Conservation (phyloP, 2,329 filamentous ascomycete species). For the Nothophaeocryptopus gaeumannii region DNA sequence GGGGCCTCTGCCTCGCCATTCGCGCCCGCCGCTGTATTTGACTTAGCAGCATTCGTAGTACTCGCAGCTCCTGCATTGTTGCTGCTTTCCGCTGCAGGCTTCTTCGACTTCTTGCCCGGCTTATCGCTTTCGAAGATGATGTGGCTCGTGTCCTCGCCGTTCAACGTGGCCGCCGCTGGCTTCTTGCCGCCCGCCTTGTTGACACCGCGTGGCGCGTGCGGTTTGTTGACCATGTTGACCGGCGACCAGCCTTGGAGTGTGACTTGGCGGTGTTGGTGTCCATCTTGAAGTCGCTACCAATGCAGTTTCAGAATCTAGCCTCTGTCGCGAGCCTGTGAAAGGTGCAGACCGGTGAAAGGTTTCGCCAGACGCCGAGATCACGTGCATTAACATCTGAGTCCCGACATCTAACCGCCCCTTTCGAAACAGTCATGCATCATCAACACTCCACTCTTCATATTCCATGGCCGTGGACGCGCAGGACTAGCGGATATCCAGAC, state of each 20-base stretch:
- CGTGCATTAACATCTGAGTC: too few relatives aligned
- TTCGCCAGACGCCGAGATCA: too few relatives aligned
- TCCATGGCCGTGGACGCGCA: too few relatives aligned
- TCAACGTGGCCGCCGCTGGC: slow-evolving; percentile 35
- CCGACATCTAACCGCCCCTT: too few relatives aligned
- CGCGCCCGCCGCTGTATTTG: slow-evolving; percentile 19
- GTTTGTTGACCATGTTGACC: slow-evolving; percentile 47
- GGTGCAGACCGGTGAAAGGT: too few relatives aligned
- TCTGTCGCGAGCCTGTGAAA: too few relatives aligned
- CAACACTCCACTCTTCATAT: too few relatives aligned
- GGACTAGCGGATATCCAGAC: too few relatives aligned
- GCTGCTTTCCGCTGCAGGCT: slow-evolving; percentile 19
- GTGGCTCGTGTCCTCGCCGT: slow-evolving; percentile 48
- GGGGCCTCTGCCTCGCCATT: slow-evolving; percentile 35
- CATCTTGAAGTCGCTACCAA: background rate
- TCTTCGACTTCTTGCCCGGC: slow-evolving; percentile 44
- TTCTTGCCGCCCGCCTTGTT: slow-evolving; percentile 39
- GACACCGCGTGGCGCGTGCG: slow-evolving; percentile 44
- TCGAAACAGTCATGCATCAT: too few relatives aligned
- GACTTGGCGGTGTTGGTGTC: slow-evolving; percentile 4
- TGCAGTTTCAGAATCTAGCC: too few relatives aligned
- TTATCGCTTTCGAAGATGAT: slow-evolving; percentile 49
- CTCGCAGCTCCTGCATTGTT: slow-evolving; percentile 8
- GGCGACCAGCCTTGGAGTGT: background rate
- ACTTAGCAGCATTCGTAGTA: slow-evolving; percentile 26